Evolutionary conservation across 768 basidiomycete species (phyloP), one percentile per base, ranked within the genome.

Genomic region (Suillus sp.): DNA sequence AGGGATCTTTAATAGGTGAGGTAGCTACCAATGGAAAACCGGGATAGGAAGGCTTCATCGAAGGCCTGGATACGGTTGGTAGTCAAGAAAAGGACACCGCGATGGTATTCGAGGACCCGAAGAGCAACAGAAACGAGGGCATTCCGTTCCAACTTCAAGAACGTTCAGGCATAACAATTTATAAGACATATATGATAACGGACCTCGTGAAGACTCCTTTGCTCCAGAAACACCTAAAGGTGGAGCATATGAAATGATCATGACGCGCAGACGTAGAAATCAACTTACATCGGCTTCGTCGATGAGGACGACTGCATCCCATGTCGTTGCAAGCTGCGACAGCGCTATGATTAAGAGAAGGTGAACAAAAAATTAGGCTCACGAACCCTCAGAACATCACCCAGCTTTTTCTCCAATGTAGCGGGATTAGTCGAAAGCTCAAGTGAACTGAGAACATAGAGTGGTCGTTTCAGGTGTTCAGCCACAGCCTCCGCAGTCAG

Each of bases 61-160:
- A 89, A 87, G 37, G 56, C 56, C 18, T 57, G 56, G 10, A 57
- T 57, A 57, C 37, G 56, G 27, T 57, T 85, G 27, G 84, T 85
- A 43, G 85, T 85, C 37, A 86, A 76, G 78, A 86, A 86, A 55
- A 86, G 78, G 69, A 86, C 84, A 3, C 84, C 85, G 38, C 83
- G 81, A 73, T 85, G 85, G 71, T 85, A 86, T 65, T 86, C 85
- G 60, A 86, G 79, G 69, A 84, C 84, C 22, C 84, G 82, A 37
- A 85, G 84, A 8, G 87, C 89, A 14, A 89, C 87, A 4, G 87
- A 87, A 7, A 91, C 87, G 83, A 90, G 87, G 1, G 88, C 88
- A 66, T 90, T 91, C 13, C 88, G 80, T 68, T 86, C 80, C 14
- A 89, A 70, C 68, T 65, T 34, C 22, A 42, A 42, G 30, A 61